Evolutionary conservation across 768 basidiomycete genomes (phyloP).

Genomic region (Lactifluus echinatus): DNA sequence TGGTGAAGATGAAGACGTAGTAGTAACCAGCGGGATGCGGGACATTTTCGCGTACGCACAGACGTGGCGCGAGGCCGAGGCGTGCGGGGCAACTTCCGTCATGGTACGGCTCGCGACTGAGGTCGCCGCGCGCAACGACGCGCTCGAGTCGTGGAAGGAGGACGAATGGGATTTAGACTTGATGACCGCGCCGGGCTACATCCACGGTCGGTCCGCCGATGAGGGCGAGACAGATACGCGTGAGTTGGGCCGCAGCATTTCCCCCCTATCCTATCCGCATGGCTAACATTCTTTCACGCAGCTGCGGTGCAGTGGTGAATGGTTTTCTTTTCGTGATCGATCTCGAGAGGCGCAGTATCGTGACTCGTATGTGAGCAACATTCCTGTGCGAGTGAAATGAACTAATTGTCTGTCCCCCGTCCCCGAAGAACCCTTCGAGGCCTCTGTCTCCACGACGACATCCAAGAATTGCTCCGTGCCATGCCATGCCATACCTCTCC

Average conservation of each 20-base stretch:
- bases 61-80: constrained; percentile 12
- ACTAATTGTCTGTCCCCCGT: background rate
- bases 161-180: constrained; percentile 21
- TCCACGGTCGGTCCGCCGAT: constrained; percentile 13
- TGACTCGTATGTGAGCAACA: background rate
- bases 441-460: background rate
- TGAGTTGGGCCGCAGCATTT: background rate
- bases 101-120: constrained; percentile 1
- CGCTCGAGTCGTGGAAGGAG: constrained; percentile 17
- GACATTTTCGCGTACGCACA: constrained; percentile 17
- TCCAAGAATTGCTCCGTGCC: background rate
- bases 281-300: background rate
- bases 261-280: background rate
- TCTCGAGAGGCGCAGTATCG: background rate
- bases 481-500: too few species aligned
- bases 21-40: background rate
- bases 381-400: background rate
- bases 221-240: constrained; percentile 17
- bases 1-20: background rate
- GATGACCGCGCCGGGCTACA: constrained; percentile 17
- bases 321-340: background rate
- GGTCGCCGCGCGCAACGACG: background rate
- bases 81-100: background rate
- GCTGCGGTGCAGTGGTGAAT: constrained; percentile 7
- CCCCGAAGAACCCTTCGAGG: background rate